These are phyloP conservation scores for Bondarzewia mesenterica DNA, from an alignment of 1,284 basidiomycete species.

Conservation along the genomic window DNA sequence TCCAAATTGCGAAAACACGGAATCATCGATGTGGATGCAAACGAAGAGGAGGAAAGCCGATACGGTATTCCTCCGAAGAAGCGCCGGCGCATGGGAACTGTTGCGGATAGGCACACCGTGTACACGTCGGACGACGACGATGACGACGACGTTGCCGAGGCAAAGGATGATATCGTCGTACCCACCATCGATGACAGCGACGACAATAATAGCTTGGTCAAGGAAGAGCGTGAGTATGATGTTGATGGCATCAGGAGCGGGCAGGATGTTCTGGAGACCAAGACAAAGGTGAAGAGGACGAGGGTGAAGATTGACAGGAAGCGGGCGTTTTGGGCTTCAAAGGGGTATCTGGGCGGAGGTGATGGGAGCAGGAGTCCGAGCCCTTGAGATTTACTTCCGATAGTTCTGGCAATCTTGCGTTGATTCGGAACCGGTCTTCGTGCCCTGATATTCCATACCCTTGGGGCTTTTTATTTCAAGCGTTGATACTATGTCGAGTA, in stretches of 20 bases:
- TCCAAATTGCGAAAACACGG: conserved; percentile 3
- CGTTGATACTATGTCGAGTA: too few relatives aligned
- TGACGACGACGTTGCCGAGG: conserved; percentile 16
- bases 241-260: conserved; percentile 10
- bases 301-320: conserved; percentile 12
- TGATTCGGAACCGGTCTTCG: too few relatives aligned
- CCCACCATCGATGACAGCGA: conserved; percentile 15
- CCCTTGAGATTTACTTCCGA: too few relatives aligned
- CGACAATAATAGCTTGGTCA: conserved; percentile 16
- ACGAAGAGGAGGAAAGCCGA: conserved; percentile 33
- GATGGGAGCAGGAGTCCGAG: background rate
- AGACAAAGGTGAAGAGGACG: conserved; percentile 13
- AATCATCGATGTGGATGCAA: conserved; percentile 14
- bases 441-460: too few relatives aligned
- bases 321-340: conserved; percentile 13
- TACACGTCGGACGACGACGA: conserved; percentile 41
- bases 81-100: conserved; percentile 31
- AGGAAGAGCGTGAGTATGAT: conserved; percentile 28
- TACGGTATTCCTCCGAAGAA: conserved; percentile 49
- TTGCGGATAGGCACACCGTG: conserved; percentile 32
- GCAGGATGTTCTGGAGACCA: conserved; percentile 8
- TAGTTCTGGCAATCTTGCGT: too few relatives aligned
- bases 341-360: conserved; percentile 5
- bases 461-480: too few relatives aligned
- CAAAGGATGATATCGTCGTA: conserved; percentile 9